A percentile compares a stretch with the other conserved stretches of the same genome.
Conservation (phyloP, 208 protist genomes). For the Leishmania aethiopica region DNA sequence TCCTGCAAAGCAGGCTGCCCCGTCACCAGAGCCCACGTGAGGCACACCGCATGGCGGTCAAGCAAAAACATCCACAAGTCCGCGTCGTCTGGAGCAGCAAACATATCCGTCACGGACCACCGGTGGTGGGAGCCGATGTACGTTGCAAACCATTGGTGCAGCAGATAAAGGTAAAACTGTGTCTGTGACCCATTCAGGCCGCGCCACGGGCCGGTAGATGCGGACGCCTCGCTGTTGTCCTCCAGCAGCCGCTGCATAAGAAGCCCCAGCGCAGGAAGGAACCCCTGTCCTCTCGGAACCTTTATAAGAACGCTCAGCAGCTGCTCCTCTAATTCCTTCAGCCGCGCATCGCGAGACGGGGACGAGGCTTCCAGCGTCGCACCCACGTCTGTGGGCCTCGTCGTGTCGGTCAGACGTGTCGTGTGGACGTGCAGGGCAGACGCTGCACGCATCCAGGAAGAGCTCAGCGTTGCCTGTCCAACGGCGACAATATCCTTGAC, state of each 20-base stretch:
- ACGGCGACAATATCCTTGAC: conserved; percentile 33
- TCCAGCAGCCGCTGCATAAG: conserved; percentile 20
- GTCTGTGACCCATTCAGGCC: conserved; percentile 50
- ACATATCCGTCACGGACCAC: conserved; percentile 34
- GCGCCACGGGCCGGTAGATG: conserved; percentile 27
- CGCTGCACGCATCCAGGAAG: conserved; percentile 25
- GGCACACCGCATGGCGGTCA: conserved; percentile 61
- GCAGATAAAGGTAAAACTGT: conserved; percentile 54
- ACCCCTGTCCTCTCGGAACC: conserved; percentile 8
- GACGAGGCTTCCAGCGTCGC: not conserved
- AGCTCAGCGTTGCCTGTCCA: conserved; percentile 21
- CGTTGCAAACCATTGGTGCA: conserved; percentile 60
- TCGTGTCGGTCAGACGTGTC: not conserved
- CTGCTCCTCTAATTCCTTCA: conserved; percentile 15
- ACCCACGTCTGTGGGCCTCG: not conserved
- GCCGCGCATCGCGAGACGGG: conserved; percentile 2
- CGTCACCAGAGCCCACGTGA: conserved; percentile 45
- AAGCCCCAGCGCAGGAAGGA: conserved; percentile 18
- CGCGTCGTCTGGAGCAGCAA: conserved; percentile 32
- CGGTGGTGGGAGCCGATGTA: conserved; percentile 58
- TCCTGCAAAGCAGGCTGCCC: not conserved
- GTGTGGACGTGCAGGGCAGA: conserved; percentile 11
- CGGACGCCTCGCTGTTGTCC: conserved; percentile 18
- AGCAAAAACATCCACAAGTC: conserved; percentile 84
- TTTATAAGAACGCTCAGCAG: conserved; percentile 10